Percentiles rank a stretch among this genome's conserved stretches.
phyloP scores from a whole-genome alignment of 2,329 filamentous ascomycete species.

The Verticillium nonalfalfae region DNA sequence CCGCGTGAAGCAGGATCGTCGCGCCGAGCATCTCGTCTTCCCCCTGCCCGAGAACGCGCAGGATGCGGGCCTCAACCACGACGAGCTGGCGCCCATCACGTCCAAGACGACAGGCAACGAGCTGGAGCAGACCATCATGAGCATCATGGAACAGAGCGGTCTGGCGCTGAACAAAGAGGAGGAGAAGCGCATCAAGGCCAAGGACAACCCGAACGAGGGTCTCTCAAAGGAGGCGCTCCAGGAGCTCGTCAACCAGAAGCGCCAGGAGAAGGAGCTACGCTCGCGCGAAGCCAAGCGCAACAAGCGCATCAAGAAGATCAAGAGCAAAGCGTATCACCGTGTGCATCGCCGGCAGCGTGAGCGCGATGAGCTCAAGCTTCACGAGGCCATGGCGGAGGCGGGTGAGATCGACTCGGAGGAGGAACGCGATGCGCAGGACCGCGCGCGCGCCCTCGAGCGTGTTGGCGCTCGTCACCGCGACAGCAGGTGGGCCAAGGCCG shows the following conservation, averaged over 20 bases:
- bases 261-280: slow-evolving; percentile 74
- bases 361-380: slow-evolving; percentile 45
- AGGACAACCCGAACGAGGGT: slow-evolving; percentile 61
- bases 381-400: slow-evolving; percentile 47
- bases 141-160: slow-evolving; percentile 85
- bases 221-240: slow-evolving; percentile 67
- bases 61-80: slow-evolving; percentile 51
- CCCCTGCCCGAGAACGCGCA: slow-evolving; percentile 70
- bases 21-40: slow-evolving; percentile 85
- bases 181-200: slow-evolving; percentile 36
- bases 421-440: slow-evolving; percentile 59
- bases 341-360: slow-evolving; percentile 74
- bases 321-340: slow-evolving; percentile 90
- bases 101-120: slow-evolving; percentile 62
- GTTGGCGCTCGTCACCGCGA: slow-evolving; percentile 82
- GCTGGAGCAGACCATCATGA: slow-evolving; percentile 78
- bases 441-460: slow-evolving; percentile 72
- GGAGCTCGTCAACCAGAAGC: slow-evolving; percentile 66
- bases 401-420: slow-evolving; percentile 59
- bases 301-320: slow-evolving; percentile 97
- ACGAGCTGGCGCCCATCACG: slow-evolving; percentile 59
- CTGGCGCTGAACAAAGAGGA: slow-evolving; percentile 45
- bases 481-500: slow-evolving; percentile 86
- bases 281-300: slow-evolving; percentile 84
- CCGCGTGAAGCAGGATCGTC: slow-evolving; percentile 88